phyloP scores from a whole-genome alignment of 768 basidiomycete species.

The Paxillus involutus region DNA sequence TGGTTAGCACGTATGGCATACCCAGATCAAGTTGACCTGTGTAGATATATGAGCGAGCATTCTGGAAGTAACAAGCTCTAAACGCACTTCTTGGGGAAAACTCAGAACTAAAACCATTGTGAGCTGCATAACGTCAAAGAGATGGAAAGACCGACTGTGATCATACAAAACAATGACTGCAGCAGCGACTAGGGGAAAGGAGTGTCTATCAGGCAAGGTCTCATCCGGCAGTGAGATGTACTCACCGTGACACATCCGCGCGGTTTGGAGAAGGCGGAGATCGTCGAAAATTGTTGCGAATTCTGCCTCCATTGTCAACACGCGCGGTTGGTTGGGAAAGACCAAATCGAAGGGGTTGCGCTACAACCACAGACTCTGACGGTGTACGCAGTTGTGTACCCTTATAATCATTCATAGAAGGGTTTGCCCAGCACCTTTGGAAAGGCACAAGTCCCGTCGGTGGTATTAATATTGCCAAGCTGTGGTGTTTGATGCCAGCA shows the following conservation, averaged over 20 bases:
- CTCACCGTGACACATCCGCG: neutral
- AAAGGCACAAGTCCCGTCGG: no score
- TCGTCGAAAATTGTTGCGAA: neutral
- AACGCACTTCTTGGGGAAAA: neutral
- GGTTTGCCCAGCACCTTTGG: no score
- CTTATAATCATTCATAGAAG: no score
- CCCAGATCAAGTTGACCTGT: conserved; percentile 9
- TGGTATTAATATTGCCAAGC: no score
- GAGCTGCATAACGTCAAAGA: neutral
- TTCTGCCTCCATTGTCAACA: conserved; percentile 3
- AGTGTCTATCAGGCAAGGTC: neutral
- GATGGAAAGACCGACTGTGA: neutral
- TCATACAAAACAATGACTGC: conserved; percentile 3
- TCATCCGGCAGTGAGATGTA: neutral
- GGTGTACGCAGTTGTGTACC: no score
- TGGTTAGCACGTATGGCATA: neutral
- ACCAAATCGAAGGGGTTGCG: neutral
- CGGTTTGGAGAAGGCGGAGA: neutral
- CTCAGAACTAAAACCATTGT: neutral
- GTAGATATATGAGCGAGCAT: neutral
- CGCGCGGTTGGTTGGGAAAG: neutral
- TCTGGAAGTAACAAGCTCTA: neutral
- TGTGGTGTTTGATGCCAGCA: no score
- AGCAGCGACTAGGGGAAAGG: conserved; percentile 3
- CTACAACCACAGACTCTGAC: no score